These are phyloP conservation scores for Pinus tabuliformis DNA, from an alignment of 75 land plant genomes.

Conservation along the genomic window DNA sequence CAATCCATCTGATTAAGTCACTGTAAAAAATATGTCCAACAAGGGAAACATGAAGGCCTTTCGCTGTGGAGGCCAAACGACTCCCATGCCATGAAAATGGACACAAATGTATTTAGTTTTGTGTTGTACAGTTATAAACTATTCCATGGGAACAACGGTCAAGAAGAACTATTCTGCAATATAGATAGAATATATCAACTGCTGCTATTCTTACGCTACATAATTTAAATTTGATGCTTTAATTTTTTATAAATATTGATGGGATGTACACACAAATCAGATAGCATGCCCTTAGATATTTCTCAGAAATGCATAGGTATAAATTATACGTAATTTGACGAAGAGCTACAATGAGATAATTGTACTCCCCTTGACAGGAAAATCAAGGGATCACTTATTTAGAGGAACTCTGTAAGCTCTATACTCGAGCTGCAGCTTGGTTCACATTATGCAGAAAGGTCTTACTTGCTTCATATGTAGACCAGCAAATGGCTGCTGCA, in stretches of 20 bases:
- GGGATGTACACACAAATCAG: too few species aligned
- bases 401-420: not conserved
- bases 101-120: not conserved
- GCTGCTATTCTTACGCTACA: not conserved
- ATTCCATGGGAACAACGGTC: too few species aligned
- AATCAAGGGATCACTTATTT: not conserved
- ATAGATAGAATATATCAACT: not conserved
- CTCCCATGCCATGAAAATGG: not conserved
- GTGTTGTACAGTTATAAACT: not conserved
- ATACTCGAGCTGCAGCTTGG: conserved; percentile 2
- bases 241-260: not conserved
- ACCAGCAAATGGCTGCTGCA: conserved; percentile 53
- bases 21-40: not conserved
- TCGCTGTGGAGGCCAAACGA: not conserved
- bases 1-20: not conserved
- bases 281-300: not conserved
- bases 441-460: conserved; percentile 15
- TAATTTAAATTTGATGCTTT: not conserved
- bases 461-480: conserved; percentile 49
- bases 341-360: not conserved
- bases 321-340: not conserved
- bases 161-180: too few species aligned
- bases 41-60: not conserved
- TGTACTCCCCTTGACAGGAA: not conserved
- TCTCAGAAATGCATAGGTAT: not conserved